Percentiles rank a stretch among this genome's conserved stretches.
Conservation (phyloP, 352 stramenopile species). For the Phytophthora hibernalis region DNA sequence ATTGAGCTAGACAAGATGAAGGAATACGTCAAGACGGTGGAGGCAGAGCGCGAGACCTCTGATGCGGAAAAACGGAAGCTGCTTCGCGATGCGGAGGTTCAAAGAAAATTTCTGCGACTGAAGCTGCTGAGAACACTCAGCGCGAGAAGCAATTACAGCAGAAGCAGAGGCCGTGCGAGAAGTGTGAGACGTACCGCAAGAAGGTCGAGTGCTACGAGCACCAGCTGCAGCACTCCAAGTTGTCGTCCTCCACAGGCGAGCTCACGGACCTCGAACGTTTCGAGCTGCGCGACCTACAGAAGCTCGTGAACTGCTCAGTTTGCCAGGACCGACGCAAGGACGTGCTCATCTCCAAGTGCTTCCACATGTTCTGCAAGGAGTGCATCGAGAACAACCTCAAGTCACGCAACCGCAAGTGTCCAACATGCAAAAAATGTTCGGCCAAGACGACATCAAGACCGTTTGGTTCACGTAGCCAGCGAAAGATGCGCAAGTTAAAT, state of each 20-base stretch:
- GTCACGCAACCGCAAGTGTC: constrained; percentile 90
- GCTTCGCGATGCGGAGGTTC: constrained; percentile 63
- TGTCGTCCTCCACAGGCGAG: constrained; percentile 39
- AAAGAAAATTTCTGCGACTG: constrained; percentile 62
- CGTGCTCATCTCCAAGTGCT: constrained; percentile 91
- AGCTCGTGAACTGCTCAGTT: constrained; percentile 86
- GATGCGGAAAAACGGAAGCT: constrained; percentile 67
- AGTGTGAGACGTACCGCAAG: constrained; percentile 62
- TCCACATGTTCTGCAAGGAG: constrained; percentile 91
- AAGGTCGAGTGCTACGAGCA: constrained; percentile 63
- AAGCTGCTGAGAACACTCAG: constrained; percentile 50
- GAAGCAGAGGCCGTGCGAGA: constrained; percentile 59
- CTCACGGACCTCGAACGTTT: constrained; percentile 80
- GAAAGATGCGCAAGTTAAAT: constrained; percentile 15
- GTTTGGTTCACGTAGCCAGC: constrained; percentile 82
- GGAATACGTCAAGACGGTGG: constrained; percentile 57
- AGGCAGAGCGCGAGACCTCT: constrained; percentile 58
- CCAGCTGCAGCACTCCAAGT: constrained; percentile 46
- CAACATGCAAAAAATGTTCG: constrained; percentile 93
- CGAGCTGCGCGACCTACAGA: constrained; percentile 84
- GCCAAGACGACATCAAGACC: constrained; percentile 87
- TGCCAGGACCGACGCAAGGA: constrained; percentile 87
- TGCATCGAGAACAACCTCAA: constrained; percentile 90
- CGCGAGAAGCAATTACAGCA: constrained; percentile 62
- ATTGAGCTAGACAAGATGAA: constrained; percentile 78